These are phyloP conservation scores for Myriosclerotinia scirpicola DNA, from an alignment of 2,329 filamentous ascomycete species.

Conservation along the genomic window DNA sequence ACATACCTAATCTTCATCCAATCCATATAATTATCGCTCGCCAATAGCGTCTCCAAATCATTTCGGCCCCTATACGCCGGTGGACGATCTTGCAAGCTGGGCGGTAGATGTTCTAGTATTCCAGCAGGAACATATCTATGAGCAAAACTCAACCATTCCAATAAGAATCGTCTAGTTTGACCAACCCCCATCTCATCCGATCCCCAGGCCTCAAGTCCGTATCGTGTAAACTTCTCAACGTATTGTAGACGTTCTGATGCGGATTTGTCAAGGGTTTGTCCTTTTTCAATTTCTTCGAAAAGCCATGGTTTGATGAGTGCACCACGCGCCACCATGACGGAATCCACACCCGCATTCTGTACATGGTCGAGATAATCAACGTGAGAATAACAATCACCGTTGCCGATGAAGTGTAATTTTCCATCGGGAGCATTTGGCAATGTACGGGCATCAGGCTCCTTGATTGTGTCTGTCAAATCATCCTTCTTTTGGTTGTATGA, in stretches of 20 bases:
- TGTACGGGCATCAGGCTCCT: constrained; percentile 73
- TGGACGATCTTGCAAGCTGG: constrained; percentile 83
- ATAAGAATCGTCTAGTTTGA: constrained; percentile 84
- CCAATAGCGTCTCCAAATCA: constrained; percentile 91
- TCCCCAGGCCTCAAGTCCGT: constrained; percentile 92
- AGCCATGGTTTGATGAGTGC: constrained; percentile 98
- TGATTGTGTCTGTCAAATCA: constrained; percentile 69
- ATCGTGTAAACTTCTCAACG: constrained; percentile 85
- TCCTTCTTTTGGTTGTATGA: constrained; percentile 70
- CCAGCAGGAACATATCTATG: constrained; percentile 90
- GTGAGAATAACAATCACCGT: constrained; percentile 95
- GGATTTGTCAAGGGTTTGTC: constrained; percentile 95
- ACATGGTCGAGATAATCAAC: constrained; percentile 80
- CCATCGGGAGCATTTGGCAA: constrained; percentile 64
- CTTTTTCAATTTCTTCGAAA: constrained; percentile 90
- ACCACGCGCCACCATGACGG: constrained; percentile 96
- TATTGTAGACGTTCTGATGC: constrained; percentile 81
- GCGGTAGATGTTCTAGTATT: constrained; percentile 82
- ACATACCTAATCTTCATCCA: constrained; percentile 97
- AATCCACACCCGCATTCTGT: constrained; percentile 76
- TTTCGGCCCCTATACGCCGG: constrained; percentile 80
- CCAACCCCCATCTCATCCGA: constrained; percentile 92
- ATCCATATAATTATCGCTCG: constrained; percentile 88
- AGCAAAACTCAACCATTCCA: constrained; percentile 94
- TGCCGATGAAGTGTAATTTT: constrained; percentile 88